These are phyloP conservation scores for Astragalus membranaceus DNA, from an alignment of 306 rosid genomes.

Conservation along the genomic window DNA sequence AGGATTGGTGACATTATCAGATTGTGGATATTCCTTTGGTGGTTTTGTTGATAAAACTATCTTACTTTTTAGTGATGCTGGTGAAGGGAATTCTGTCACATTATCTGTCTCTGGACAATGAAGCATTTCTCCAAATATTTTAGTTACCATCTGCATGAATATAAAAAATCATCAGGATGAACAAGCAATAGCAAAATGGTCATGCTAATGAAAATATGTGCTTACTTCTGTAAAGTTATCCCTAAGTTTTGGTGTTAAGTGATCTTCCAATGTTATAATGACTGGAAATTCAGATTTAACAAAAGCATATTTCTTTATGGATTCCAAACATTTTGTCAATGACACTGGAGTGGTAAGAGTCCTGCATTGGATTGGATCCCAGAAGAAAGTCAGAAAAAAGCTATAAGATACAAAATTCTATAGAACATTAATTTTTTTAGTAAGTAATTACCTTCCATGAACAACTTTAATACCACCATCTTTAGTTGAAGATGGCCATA, in stretches of 20 bases:
- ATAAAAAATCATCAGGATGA: slow-evolving; percentile 2
- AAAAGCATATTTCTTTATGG: slow-evolving; percentile 73
- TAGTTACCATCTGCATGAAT: slow-evolving; percentile 47
- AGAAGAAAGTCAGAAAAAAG: neutral
- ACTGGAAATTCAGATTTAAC: slow-evolving; percentile 72
- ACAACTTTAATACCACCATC: slow-evolving; percentile 68
- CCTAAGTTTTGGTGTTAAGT: slow-evolving; percentile 58
- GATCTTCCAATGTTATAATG: slow-evolving; percentile 81
- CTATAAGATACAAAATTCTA: neutral
- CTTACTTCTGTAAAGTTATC: slow-evolving; percentile 67
- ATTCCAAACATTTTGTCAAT: slow-evolving; percentile 61
- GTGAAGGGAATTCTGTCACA: slow-evolving; percentile 74
- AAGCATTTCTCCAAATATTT: slow-evolving; percentile 62
- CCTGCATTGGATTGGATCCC: slow-evolving; percentile 35
- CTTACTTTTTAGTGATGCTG: slow-evolving; percentile 53
- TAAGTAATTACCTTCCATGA: slow-evolving; percentile 79
- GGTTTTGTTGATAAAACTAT: slow-evolving; percentile 81
- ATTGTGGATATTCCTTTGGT: slow-evolving; percentile 50
- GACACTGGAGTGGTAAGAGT: slow-evolving; percentile 78
- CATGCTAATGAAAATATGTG: too few species aligned
- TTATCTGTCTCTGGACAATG: slow-evolving; percentile 41
- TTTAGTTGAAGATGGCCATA: slow-evolving; percentile 76
- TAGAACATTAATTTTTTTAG: neutral
- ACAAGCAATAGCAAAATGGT: neutral
- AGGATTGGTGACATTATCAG: slow-evolving; percentile 5